Conservation (phyloP, 208 protist genomes). For the Acanthamoeba sp. region DNA sequence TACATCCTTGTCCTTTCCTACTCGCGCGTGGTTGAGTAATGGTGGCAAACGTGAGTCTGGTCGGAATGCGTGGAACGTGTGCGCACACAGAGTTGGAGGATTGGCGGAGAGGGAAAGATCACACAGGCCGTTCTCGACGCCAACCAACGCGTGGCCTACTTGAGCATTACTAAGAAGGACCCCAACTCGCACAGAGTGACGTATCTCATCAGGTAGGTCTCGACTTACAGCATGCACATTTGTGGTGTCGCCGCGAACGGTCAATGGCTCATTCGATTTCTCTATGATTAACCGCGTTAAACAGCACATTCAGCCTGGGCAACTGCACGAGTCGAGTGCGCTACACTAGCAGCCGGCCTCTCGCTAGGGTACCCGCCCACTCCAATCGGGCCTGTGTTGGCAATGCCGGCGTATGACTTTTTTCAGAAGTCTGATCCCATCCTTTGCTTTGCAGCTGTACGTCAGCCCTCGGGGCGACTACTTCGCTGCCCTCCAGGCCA, state of each 20-base stretch:
- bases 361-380: not conserved
- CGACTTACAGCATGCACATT: too few species aligned
- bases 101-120: conserved; percentile 1
- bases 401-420: too few species aligned
- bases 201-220: not conserved
- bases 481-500: not conserved
- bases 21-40: not conserved
- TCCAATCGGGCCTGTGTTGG: not conserved
- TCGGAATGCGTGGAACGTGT: too few species aligned
- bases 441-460: not conserved
- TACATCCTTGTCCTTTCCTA: not conserved
- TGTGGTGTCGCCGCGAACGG: too few species aligned
- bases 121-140: not conserved
- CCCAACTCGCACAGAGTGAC: not conserved
- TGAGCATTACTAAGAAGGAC: not conserved
- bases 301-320: conserved; percentile 10
- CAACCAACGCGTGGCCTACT: not conserved
- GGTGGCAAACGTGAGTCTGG: too few species aligned
- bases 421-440: not conserved
- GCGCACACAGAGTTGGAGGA: conserved; percentile 28
- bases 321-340: conserved; percentile 36
- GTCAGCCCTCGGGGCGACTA: conserved; percentile 36
- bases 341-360: not conserved
- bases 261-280: not conserved
- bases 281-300: not conserved